phyloP scores from a whole-genome alignment of 495 filamentous ascomycete species.

The Chaetomium tenue region DNA sequence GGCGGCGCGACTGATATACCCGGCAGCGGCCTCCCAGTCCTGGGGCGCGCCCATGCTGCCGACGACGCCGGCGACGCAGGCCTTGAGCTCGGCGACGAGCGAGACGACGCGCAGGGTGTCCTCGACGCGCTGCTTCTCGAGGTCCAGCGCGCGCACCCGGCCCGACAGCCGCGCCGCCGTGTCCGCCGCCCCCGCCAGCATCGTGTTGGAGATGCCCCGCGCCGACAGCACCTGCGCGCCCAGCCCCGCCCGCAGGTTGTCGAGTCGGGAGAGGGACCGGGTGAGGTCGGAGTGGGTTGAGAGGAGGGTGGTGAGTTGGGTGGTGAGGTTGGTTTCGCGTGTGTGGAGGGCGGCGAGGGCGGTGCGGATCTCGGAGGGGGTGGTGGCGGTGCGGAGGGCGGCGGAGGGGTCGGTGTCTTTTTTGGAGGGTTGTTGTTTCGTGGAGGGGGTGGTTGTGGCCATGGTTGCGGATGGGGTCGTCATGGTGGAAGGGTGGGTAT shows the following conservation, averaged over 20 bases:
- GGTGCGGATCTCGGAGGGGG: conserved; percentile 73
- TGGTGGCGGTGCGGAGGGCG: conserved; percentile 64
- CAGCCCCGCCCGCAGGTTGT: conserved; percentile 82
- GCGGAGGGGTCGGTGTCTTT: conserved; percentile 27
- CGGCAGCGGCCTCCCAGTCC: conserved; percentile 96
- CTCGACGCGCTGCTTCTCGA: conserved; percentile 86
- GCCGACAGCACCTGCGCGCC: conserved; percentile 85
- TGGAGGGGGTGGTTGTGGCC: conserved; percentile 9
- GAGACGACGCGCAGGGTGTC: conserved; percentile 90
- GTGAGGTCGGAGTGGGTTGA: conserved; percentile 78
- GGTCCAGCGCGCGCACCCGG: conserved; percentile 80
- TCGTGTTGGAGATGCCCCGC: conserved; percentile 77
- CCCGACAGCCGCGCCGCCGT: conserved; percentile 84
- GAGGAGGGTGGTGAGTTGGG: conserved; percentile 70
- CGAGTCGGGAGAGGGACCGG: conserved; percentile 80
- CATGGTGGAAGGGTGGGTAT: conserved; percentile 4
- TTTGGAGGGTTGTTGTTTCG: conserved; percentile 6
- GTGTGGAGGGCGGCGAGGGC: conserved; percentile 69
- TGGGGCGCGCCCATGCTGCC: conserved; percentile 96
- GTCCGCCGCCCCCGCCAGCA: conserved; percentile 78
- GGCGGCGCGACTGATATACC: conserved; percentile 77
- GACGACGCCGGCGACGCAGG: conserved; percentile 91
- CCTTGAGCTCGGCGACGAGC: conserved; percentile 92
- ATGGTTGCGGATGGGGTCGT: conserved; percentile 10
- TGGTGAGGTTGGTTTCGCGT: conserved; percentile 71